Conservation (phyloP, 345 rosid species). For the Murraya koenigii region DNA sequence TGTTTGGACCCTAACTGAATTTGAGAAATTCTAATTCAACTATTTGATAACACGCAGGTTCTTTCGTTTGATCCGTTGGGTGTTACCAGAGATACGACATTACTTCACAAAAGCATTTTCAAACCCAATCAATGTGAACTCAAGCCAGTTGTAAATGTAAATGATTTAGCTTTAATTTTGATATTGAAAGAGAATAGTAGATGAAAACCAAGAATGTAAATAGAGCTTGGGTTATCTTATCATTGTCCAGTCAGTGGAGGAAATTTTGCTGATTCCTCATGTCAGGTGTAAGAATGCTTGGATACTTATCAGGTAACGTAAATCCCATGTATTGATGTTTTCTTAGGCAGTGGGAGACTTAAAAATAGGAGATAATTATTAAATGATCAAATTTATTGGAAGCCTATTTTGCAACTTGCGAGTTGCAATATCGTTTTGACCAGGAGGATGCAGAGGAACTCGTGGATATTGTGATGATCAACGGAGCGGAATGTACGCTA, state of each 20-base stretch:
- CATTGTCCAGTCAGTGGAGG: background rate
- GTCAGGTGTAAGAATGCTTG: background rate
- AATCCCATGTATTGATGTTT: background rate
- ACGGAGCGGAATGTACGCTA: too few relatives aligned
- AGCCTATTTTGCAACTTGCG: too few relatives aligned
- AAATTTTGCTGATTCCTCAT: background rate
- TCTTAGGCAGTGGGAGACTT: background rate
- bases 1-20: background rate
- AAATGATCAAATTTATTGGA: background rate
- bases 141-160: slow-evolving; percentile 20
- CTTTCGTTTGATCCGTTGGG: slow-evolving; percentile 31
- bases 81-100: slow-evolving; percentile 51
- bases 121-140: slow-evolving; percentile 28
- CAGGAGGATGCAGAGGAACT: background rate
- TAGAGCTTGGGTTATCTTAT: slow-evolving; percentile 10
- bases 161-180: background rate
- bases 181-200: background rate
- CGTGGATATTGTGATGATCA: too few relatives aligned
- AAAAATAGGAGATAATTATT: background rate
- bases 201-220: slow-evolving; percentile 11
- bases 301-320: background rate
- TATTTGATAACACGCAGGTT: slow-evolving; percentile 40
- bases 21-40: background rate
- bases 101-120: slow-evolving; percentile 44
- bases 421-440: background rate